phyloP scores from a whole-genome alignment of 371 early-diverging fungal genomes.

The Mucor saturninus region DNA sequence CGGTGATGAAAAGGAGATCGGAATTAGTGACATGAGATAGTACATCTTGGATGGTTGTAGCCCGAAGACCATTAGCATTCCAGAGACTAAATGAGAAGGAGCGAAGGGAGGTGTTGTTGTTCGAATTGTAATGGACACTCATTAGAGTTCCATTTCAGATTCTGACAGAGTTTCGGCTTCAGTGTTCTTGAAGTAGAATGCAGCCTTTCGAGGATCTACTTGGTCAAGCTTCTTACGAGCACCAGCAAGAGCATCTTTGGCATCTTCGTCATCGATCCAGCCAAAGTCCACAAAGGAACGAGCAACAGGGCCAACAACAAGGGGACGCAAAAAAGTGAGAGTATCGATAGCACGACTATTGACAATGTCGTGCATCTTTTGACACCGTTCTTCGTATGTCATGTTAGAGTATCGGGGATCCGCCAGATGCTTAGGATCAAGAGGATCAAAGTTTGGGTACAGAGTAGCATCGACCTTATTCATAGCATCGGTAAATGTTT shows the following conservation, averaged over 20 bases:
- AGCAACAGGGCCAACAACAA: background rate
- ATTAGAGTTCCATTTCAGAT: slow-evolving; percentile 1
- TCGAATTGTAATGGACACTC: background rate
- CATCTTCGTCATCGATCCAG: background rate
- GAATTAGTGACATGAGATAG: background rate
- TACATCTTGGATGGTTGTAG: background rate
- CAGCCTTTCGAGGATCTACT: background rate
- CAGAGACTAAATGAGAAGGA: background rate
- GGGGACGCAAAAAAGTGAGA: background rate
- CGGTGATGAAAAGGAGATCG: slow-evolving; percentile 19
- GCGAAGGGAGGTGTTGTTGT: background rate
- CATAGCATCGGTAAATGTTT: too few relatives aligned
- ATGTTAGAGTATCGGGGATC: slow-evolving; percentile 2
- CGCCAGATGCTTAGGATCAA: background rate
- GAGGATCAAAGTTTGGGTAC: slow-evolving; percentile 19
- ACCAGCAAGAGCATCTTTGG: background rate
- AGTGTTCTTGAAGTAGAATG: background rate
- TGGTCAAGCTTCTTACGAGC: background rate
- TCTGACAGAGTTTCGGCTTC: background rate
- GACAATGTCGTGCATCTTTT: background rate
- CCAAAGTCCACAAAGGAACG: background rate
- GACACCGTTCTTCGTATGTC: background rate
- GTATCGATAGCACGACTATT: background rate
- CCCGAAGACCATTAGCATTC: slow-evolving; percentile 13
- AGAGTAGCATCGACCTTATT: too few relatives aligned